Conservation (phyloP, 2,329 filamentous ascomycete genomes). For the Venturia carpophila region DNA sequence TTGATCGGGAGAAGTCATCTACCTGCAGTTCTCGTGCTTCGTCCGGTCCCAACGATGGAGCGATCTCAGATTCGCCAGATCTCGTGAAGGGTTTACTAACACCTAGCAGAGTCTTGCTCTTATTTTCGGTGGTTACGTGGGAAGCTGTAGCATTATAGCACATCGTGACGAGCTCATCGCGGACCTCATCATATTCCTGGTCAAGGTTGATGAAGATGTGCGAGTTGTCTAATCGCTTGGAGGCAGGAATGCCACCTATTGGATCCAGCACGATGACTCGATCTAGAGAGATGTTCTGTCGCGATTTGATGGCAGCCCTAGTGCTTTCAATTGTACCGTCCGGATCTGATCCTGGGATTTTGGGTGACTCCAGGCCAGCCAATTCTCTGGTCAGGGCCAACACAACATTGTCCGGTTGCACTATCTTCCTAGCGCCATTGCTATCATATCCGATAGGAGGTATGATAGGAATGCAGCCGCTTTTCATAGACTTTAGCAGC, state of each 20-base stretch:
- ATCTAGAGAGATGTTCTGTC: constrained; percentile 49
- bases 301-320: constrained; percentile 18
- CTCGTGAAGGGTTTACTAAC: constrained; percentile 39
- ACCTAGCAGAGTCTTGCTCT: constrained; percentile 23
- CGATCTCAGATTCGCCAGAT: constrained; percentile 31
- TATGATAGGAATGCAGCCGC: constrained; percentile 64
- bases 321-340: constrained; percentile 25
- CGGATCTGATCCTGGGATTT: constrained; percentile 23
- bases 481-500: constrained; percentile 57
- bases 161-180: constrained; percentile 47
- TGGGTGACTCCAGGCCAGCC: constrained; percentile 49
- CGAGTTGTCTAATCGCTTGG: constrained; percentile 50
- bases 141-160: constrained; percentile 16
- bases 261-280: constrained; percentile 84
- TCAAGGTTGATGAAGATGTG: constrained; percentile 90
- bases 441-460: constrained; percentile 53
- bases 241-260: constrained; percentile 72
- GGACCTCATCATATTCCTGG: constrained; percentile 71
- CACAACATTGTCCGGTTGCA: constrained; percentile 57
- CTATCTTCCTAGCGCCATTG: constrained; percentile 40
- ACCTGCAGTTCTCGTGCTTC: constrained; percentile 16
- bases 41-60: not conserved
- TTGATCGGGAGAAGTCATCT: constrained; percentile 16
- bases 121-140: not conserved
- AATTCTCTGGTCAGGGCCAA: constrained; percentile 71